A percentile compares a stretch with the other conserved stretches of the same genome.
Conservation (phyloP, 1,139 yeast genomes). For the Hyphopichia pseudoburtonii region DNA sequence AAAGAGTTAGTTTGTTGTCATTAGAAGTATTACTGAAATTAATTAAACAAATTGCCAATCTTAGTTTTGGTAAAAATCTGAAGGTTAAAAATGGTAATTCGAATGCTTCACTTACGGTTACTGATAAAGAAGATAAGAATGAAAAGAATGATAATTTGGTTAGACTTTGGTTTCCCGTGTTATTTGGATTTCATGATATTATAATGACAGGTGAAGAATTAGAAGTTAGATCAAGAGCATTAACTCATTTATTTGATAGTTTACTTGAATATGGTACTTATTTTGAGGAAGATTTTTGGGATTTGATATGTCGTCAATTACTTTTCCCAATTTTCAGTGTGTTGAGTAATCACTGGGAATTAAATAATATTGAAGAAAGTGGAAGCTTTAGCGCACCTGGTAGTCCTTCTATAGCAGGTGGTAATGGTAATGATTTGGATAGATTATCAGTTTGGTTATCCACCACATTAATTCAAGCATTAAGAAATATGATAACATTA, state of each 20-base stretch:
- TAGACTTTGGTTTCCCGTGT: constrained; percentile 76
- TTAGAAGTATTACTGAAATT: constrained; percentile 72
- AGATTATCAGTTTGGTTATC: constrained; percentile 94
- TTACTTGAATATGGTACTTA: constrained; percentile 75
- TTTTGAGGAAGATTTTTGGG: constrained; percentile 81
- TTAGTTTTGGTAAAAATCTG: constrained; percentile 24
- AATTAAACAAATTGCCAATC: constrained; percentile 57
- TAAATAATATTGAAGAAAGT: constrained; percentile 54
- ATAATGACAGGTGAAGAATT: constrained; percentile 93
- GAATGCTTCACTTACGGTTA: constrained; percentile 2
- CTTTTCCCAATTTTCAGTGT: constrained; percentile 89
- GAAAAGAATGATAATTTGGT: constrained; percentile 37
- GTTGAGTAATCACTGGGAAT: constrained; percentile 73
- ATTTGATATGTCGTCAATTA: constrained; percentile 68
- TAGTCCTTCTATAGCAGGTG: constrained; percentile 2
- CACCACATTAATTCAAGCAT: constrained; percentile 92
- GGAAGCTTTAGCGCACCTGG: constrained; percentile 8
- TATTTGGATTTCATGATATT: constrained; percentile 80
- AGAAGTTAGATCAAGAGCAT: constrained; percentile 89
- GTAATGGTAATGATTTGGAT: constrained; percentile 51
- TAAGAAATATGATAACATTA: constrained; percentile 82
- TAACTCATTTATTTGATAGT: constrained; percentile 78
- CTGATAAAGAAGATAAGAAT: constrained; percentile 11
- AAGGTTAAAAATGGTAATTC: constrained; percentile 2
- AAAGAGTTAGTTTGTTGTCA: constrained; percentile 76